Base-by-base conservation (phyloP, 768 basidiomycete genomes). In the Kwoniella dendrophila region DNA sequence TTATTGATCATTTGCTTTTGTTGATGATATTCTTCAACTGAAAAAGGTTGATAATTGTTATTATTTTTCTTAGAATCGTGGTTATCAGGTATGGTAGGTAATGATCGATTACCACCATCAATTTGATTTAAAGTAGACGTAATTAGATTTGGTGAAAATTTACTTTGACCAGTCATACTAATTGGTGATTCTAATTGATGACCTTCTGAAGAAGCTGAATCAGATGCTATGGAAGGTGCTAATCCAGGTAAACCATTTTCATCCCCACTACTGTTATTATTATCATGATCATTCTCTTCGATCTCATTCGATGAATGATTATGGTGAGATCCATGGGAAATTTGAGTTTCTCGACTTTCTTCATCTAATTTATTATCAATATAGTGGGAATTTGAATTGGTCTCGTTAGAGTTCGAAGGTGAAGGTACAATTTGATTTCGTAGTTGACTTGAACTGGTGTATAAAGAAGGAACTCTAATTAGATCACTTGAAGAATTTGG, bases 131-230 rank as follows among this genome's bases (percentile, higher is more conserved):
- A n/a, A n/a, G 27, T 8, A 30, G 47, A 49, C 16, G 49, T 22
- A 22, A n/a, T n/a, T n/a, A 30, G 49, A 33, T 51, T 33, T 10
- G 49, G 49, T 5, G 49, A 51, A 18, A 12, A 24, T 41, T 43
- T 41, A 34, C 51, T 50, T 8, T 47, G 11, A 4, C 27, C n/a
- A 30, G 22, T 26, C 3, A 36, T 44, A 22, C 24, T 34, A 7
- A 38, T 60, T 27, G 72, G 72, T 11, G 69, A 70, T 6, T 70
- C 67, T 26, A 70, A 45, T 3, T 59, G 52, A 33, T 72, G 63
- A 16, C 69, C 71, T 33, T 74, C 73, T n/a, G 69, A 71, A 18
- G 67, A 69, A 1, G 62, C 70, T 10, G 68, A 70, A 49, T 72
- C 73, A 8, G 62, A 63, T 3, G 71, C 73, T 16, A 69, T 58